These are phyloP conservation scores for Diophrys sp. DNA, from an alignment of 73 alveolate genomes.

Conservation along the genomic window DNA sequence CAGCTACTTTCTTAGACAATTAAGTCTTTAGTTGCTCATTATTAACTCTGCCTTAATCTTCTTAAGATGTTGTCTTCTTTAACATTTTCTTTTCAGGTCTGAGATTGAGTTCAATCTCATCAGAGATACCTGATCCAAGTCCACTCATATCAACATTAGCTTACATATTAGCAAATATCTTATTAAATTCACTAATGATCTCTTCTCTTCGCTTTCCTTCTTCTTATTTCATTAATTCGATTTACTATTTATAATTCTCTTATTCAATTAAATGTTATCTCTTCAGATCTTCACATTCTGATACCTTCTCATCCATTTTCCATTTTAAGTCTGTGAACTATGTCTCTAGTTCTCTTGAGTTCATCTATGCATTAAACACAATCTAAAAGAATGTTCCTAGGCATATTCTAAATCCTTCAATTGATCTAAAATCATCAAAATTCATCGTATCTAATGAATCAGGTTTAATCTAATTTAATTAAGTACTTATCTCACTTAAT, in stretches of 20 bases:
- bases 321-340: too few relatives aligned
- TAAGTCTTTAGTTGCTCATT: neutral
- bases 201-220: too few relatives aligned
- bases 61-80: neutral
- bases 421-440: slow-evolving; percentile 31
- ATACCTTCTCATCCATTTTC: too few relatives aligned
- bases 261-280: too few relatives aligned
- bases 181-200: too few relatives aligned
- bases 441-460: slow-evolving; percentile 39
- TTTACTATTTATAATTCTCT: too few relatives aligned
- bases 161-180: too few relatives aligned
- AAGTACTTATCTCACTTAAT: slow-evolving; percentile 11
- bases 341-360: slow-evolving; percentile 37
- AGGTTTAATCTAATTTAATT: slow-evolving; percentile 28
- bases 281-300: too few relatives aligned
- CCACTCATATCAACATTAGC: too few relatives aligned
- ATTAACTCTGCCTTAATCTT: neutral
- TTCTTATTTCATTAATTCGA: too few relatives aligned
- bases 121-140: too few relatives aligned
- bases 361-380: slow-evolving; percentile 44
- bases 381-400: slow-evolving; percentile 52
- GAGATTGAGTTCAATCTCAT: neutral
- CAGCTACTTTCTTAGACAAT: neutral
- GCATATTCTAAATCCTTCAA: slow-evolving; percentile 47
- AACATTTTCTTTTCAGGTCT: neutral